Conservation (phyloP, 2,329 filamentous ascomycete genomes). For the Dactylella cylindrospora region DNA sequence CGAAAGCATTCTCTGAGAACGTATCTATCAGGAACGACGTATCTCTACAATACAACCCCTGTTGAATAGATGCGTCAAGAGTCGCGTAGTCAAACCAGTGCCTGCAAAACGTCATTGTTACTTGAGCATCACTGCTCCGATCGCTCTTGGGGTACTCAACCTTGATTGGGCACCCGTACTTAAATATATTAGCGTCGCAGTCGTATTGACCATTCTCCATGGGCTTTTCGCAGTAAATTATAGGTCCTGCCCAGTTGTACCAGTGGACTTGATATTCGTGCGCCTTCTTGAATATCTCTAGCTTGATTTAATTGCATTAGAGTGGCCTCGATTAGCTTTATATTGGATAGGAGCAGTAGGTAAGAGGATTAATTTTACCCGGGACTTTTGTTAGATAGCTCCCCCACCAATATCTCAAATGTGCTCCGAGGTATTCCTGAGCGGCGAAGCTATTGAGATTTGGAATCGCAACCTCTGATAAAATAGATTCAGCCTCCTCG, state of each 20-base stretch:
- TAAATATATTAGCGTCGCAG: too few species aligned
- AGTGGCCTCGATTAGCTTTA: too few species aligned
- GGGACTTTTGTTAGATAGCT: background rate
- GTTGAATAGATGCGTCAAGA: background rate
- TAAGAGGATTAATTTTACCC: conserved; percentile 1
- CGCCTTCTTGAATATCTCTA: too few species aligned
- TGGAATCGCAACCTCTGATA: background rate
- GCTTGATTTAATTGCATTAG: too few species aligned
- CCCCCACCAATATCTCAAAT: conserved; percentile 1
- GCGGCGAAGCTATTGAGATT: conserved; percentile 7
- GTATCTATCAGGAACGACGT: background rate
- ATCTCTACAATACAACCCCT: background rate
- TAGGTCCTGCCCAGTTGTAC: too few species aligned
- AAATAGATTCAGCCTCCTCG: background rate
- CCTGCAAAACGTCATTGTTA: background rate
- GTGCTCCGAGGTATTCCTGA: conserved; percentile 12
- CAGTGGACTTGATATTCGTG: too few species aligned
- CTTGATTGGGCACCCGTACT: background rate
- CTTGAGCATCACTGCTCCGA: background rate
- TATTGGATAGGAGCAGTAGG: too few species aligned
- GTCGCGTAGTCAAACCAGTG: background rate
- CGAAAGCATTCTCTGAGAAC: background rate
- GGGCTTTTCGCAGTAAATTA: too few species aligned
- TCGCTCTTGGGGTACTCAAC: background rate
- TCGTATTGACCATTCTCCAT: too few species aligned